phyloP scores from a whole-genome alignment of 2,329 filamentous ascomycete genomes.

The Lasiodiplodia sp. region DNA sequence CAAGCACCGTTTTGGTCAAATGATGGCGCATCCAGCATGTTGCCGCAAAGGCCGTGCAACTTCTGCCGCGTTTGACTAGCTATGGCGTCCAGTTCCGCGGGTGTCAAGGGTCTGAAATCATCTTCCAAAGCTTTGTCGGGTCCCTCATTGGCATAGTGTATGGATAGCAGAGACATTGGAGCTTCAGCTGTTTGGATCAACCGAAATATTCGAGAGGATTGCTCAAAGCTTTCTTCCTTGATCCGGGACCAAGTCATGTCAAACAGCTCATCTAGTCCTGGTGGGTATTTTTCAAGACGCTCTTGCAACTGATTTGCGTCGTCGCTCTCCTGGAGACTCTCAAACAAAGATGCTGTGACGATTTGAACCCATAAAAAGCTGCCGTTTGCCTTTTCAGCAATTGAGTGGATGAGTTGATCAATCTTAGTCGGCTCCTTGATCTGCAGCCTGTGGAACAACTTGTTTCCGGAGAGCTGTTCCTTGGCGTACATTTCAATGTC shows the following conservation, averaged over 20 bases:
- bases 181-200: slow-evolving; percentile 23
- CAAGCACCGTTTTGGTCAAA: neutral
- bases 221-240: slow-evolving; percentile 15
- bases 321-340: slow-evolving; percentile 31
- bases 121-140: slow-evolving; percentile 20
- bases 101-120: slow-evolving; percentile 7
- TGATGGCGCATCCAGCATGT: slow-evolving; percentile 31
- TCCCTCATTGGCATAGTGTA: slow-evolving; percentile 33
- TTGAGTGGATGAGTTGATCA: slow-evolving; percentile 8
- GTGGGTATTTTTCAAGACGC: slow-evolving; percentile 31
- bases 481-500: slow-evolving; percentile 28
- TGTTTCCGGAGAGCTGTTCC: slow-evolving; percentile 3
- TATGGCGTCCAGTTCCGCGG: neutral
- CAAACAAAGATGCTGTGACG: slow-evolving; percentile 32
- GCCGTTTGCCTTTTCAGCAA: slow-evolving; percentile 33
- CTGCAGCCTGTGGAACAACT: slow-evolving; percentile 15
- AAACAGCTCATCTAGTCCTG: slow-evolving; percentile 34
- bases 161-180: slow-evolving; percentile 30
- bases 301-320: slow-evolving; percentile 28
- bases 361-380: slow-evolving; percentile 37
- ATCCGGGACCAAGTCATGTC: slow-evolving; percentile 29
- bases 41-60: slow-evolving; percentile 32
- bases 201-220: slow-evolving; percentile 34
- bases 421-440: neutral
- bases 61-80: slow-evolving; percentile 15